These are phyloP conservation scores for Nitzschia sp. DNA, from an alignment of 108 stramenopile species.

Conservation along the genomic window DNA sequence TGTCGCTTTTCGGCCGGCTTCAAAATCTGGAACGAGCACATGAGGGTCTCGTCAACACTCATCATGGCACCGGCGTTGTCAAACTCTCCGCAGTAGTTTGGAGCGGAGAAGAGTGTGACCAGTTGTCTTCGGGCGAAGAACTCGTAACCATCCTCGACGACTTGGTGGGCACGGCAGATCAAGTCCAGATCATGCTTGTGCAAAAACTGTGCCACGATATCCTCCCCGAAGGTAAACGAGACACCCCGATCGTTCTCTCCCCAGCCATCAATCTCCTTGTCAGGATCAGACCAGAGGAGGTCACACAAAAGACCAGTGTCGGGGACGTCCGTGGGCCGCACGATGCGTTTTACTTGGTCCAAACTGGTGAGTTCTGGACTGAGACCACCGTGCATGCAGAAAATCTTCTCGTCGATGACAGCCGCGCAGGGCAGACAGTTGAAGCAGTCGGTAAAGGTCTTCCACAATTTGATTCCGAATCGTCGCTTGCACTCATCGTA, in stretches of 20 bases:
- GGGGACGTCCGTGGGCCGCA: slow-evolving; percentile 98
- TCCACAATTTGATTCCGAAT: slow-evolving; percentile 99
- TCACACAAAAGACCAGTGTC: slow-evolving; percentile 99
- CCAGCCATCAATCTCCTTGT: slow-evolving; percentile 99
- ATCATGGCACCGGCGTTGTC: slow-evolving; percentile 99
- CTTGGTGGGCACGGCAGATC: slow-evolving; percentile 99
- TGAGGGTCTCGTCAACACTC: slow-evolving; percentile 99
- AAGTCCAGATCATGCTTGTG: slow-evolving; percentile 98
- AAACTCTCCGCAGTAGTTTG: slow-evolving; percentile 99
- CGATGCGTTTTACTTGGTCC: slow-evolving; percentile 97
- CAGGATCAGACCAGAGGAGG: slow-evolving; percentile 99
- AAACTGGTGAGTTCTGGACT: slow-evolving; percentile 95
- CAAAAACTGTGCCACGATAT: slow-evolving; percentile 97
- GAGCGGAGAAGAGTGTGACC: slow-evolving; percentile 98
- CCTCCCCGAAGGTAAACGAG: slow-evolving; percentile 99
- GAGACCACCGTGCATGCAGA: slow-evolving; percentile 99
- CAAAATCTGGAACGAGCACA: slow-evolving; percentile 99
- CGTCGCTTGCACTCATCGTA: slow-evolving; percentile 99
- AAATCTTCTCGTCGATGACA: slow-evolving; percentile 99
- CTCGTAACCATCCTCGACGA: slow-evolving; percentile 99
- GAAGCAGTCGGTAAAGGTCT: slow-evolving; percentile 99
- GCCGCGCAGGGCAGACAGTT: slow-evolving; percentile 99
- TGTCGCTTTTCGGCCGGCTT: slow-evolving; percentile 99
- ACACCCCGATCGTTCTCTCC: slow-evolving; percentile 99
- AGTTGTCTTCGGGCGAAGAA: slow-evolving; percentile 99